Conservation (phyloP, 441 rosid species). For the Erodium chrysanthum region DNA sequence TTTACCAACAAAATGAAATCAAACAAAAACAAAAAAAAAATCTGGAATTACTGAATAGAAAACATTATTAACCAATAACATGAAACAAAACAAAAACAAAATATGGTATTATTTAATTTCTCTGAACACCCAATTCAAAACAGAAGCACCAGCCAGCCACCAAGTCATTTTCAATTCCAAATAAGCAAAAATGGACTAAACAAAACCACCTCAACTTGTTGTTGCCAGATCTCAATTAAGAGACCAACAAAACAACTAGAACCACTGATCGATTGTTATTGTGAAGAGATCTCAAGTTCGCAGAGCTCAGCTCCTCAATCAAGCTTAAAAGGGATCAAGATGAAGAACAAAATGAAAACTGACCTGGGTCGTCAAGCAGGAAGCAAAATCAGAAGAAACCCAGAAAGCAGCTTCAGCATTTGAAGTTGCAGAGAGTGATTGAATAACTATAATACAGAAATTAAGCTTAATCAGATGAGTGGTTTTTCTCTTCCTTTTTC, state of each 20-base stretch:
- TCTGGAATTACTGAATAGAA: neutral
- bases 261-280: neutral
- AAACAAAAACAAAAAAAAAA: neutral
- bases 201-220: neutral
- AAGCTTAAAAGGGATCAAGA: neutral
- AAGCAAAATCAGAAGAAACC: conserved; percentile 5
- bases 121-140: neutral
- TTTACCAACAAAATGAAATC: neutral
- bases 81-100: neutral
- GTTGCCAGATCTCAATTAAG: conserved; percentile 3
- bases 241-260: neutral
- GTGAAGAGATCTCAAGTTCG: neutral
- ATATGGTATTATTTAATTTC: neutral
- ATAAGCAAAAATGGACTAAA: neutral
- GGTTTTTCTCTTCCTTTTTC: neutral
- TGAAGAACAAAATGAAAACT: neutral
- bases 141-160: neutral
- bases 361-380: conserved; percentile 1
- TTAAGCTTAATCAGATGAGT: neutral
- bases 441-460: neutral
- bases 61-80: neutral
- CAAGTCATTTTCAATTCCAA: conserved; percentile 3
- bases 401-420: conserved; percentile 7
- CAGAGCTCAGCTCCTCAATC: neutral
- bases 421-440: neutral